Percentiles rank a stretch among this genome's conserved stretches.
These are phyloP conservation scores for Helicostylum pulchrum DNA, from an alignment of 192 early-diverging fungal genomes.

Conservation along the genomic window DNA sequence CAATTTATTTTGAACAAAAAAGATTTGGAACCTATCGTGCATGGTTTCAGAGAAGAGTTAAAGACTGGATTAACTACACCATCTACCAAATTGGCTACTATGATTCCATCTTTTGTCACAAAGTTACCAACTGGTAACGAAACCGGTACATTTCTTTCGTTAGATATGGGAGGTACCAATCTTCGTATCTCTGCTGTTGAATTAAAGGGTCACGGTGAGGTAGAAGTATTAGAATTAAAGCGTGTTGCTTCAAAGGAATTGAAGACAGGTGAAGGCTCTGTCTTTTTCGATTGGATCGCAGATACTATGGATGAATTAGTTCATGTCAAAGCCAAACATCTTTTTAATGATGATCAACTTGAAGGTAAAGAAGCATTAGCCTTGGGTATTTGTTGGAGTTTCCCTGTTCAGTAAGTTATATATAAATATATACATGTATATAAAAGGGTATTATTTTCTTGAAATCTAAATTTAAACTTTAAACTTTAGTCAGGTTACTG, in stretches of 20 bases:
- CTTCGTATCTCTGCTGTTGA: conserved; percentile 82
- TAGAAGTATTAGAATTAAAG: conserved; percentile 63
- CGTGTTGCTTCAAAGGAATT: conserved; percentile 64
- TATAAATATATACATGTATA: not conserved
- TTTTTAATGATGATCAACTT: conserved; percentile 8
- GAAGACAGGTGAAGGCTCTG: conserved; percentile 68
- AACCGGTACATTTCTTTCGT: conserved; percentile 80
- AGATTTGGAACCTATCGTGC: conserved; percentile 18
- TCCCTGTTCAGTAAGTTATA: conserved; percentile 69
- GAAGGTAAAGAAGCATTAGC: conserved; percentile 21
- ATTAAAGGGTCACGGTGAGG: conserved; percentile 69
- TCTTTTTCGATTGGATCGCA: conserved; percentile 82
- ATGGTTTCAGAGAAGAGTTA: conserved; percentile 22
- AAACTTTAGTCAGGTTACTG: not conserved
- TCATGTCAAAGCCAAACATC: conserved; percentile 4
- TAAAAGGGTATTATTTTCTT: not conserved
- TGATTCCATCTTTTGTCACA: conserved; percentile 90
- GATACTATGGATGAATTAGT: conserved; percentile 41
- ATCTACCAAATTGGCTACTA: conserved; percentile 49
- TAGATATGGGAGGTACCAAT: conserved; percentile 94
- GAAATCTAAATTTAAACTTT: not conserved
- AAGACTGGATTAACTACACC: conserved; percentile 28
- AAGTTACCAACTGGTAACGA: conserved; percentile 78
- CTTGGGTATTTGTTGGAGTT: conserved; percentile 80
- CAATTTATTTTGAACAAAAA: conserved; percentile 19